Evolutionary conservation across 805 yeast species (phyloP), one percentile per base, ranked within the genome.

Genomic region (Priceomyces fermenticarens): DNA sequence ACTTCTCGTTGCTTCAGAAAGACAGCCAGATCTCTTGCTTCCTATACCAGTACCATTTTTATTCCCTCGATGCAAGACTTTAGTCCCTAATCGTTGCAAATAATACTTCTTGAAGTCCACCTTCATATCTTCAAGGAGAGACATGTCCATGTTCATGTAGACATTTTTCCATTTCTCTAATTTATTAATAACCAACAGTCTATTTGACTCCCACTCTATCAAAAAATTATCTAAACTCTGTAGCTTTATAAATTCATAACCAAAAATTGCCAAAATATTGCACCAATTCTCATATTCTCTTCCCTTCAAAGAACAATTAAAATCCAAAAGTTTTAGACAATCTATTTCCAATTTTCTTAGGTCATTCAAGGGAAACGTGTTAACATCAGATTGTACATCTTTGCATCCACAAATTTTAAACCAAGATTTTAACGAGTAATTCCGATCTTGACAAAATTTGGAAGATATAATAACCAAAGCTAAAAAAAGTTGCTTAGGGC

Each of bases 381-480:
- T 15, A 3, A 48, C 30, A 5, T 39, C 34, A 14, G 40, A 32
- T 23, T 48, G 52, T 15, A 49, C 57, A 5, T 53, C 52, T 31
- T 58, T 54, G 49, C 67, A 54, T 0, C 95, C 93, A 27, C 88
- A 76, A 37, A 88, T 81, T 55, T 78, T 77, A 38, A 83, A 68
- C 96, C 96, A 88, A 4, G 85, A 77, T 46, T 70, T 73, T 49
- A 84, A 72, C 25, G 85, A 70, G 60, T 77, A 85, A 55, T 82
- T 83, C 38, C 78, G 76, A 61, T 88, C 96, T 55, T 81, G 88
- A 44, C 75, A 69, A 58, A 80, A 85, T 57, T 88, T 88, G 39
- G 83, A 76, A 3, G 93, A 81, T 30, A 88, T 65, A 39, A 87
- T 84, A 39, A 88, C 58, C 53, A 86, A 75, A 2, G 82, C 75